Base-by-base conservation (phyloP, 2,329 filamentous ascomycete species). In the Fusarium abutilonis region DNA sequence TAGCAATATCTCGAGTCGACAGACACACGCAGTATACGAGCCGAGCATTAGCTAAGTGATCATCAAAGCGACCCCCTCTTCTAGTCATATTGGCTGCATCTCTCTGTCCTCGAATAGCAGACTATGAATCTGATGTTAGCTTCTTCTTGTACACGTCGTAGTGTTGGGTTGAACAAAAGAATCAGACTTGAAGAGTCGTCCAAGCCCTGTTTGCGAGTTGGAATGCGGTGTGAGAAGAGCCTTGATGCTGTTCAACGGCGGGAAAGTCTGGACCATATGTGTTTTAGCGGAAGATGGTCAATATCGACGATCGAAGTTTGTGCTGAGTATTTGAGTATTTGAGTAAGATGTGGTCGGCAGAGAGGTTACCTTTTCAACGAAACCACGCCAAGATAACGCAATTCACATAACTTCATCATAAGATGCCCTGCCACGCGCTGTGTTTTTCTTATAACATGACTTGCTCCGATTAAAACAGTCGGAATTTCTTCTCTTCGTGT, bases 131-230 rank as follows among this genome's bases (percentile, higher is more conserved):
- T 4, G 42, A 34, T 6, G n/a, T 10, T 7, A 41, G 26, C 11
- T 9, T 42, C 11, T 9, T 42, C 6, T 11, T 5, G 17, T 14
- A 32, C 23, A 32, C 14, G 34, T 38, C n/a, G 9, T 9, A 2
- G 43, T 60, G 26, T 15, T 32, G 32, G 13, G 50, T 61, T 31
- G 36, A 51, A 61, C 40, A 26, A 13, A 28, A 11, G 32, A 14
- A 54, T 21, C 14, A 4, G 14, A 21, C 21, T 34, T 4, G 23
- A 7, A 19, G 17, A 56, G 50, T 40, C 36, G n/a, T 15, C 17
- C 44, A 45, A 61, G 35, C 51, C 51, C 32, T 61, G 42, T 36
- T 60, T 50, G 56, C 40, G 31, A 11, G n/a, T 42, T 28, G 23
- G 1, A 4, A 48, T 52, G 47, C 35, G 19, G 35, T 58, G 44